Conservation (phyloP, 768 basidiomycete genomes). For the Panellus pusillus region DNA sequence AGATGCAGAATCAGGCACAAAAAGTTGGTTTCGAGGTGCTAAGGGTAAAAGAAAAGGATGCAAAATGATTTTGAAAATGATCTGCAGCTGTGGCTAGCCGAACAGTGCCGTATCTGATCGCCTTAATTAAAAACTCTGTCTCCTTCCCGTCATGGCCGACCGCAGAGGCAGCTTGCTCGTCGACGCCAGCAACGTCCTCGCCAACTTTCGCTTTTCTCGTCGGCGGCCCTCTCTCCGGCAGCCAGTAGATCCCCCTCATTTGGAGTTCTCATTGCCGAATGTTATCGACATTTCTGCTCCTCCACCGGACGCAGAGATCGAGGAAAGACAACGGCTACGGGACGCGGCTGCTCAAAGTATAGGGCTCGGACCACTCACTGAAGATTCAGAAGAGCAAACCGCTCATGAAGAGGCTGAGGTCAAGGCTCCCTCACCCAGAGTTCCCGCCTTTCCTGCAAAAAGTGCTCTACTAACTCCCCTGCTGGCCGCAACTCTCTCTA, state of each 20-base stretch:
- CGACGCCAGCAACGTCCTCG: conserved; percentile 10
- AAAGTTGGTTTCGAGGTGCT: too few species aligned
- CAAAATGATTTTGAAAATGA: too few species aligned
- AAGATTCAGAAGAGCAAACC: conserved; percentile 35
- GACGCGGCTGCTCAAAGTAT: conserved; percentile 77
- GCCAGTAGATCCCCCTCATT: background rate
- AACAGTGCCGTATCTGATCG: too few species aligned
- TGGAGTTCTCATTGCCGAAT: conserved; percentile 51
- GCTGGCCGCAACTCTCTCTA: conserved; percentile 56
- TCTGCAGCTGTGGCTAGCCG: too few species aligned
- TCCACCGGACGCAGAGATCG: conserved; percentile 56
- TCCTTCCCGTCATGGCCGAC: conserved; percentile 1
- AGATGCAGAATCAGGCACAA: too few species aligned
- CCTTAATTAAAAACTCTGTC: background rate
- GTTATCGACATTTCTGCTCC: conserved; percentile 72
- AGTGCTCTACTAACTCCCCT: conserved; percentile 51
- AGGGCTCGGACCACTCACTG: conserved; percentile 57
- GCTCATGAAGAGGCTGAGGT: conserved; percentile 40
- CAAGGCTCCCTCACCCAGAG: conserved; percentile 31
- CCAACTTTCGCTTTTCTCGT: background rate
- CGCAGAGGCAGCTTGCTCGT: conserved; percentile 12
- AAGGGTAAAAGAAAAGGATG: too few species aligned
- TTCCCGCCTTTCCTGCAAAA: conserved; percentile 57
- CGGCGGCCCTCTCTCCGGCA: conserved; percentile 5
- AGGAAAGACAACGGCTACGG: conserved; percentile 73